Base-by-base conservation (phyloP, 495 filamentous ascomycete genomes). In the Penicillium soppii region DNA sequence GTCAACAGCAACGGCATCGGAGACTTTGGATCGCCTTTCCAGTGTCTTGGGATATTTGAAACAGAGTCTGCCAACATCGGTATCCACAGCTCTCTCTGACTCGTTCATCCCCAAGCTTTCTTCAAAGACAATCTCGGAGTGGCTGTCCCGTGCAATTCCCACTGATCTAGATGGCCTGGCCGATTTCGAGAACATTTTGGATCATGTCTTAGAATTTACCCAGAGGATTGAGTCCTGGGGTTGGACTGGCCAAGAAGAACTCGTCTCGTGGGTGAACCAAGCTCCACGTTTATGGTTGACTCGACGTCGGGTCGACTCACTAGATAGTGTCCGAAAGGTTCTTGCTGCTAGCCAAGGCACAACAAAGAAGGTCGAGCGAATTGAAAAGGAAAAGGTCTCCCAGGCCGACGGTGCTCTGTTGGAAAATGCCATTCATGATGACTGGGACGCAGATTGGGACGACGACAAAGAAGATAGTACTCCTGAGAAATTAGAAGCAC, bases 281-380 rank as follows among this genome's bases (percentile, higher is more conserved):
- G 87, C 86, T 6, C 87, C 92, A 5, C 80, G 81, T 19, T 79
- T 91, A 10, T 98, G 94, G 94, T 75, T 97, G 17, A 80, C 83
- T n/a, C 91, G 88, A 62, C 84, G 89, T 50, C 85, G 85, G 49
- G 90, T 94, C 55, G 78, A 79, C 33, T 84, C 87, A 3, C 72
- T 99, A 26, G 84, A 90, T 55, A 75, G 77, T 17, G 82, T 94
- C 5, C 82, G 92, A 40, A 80, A 75, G 43, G 79, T 88, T 20
- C 72, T 95, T 22, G 73, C 83, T 41, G 65, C 73, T 23, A 88
- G 87, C 6, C 72, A 90, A 32, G 79, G 82, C 26, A 66, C 73
- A 22, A 77, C 82, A 3, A 84, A 81, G 53, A 71, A 74, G 33
- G 91, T 92, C 2, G 91, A 97, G 61, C 82, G 88, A 46, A 75